Base-by-base conservation (phyloP, 2,329 filamentous ascomycete species). In the Pseudopithomyces chartarum region DNA sequence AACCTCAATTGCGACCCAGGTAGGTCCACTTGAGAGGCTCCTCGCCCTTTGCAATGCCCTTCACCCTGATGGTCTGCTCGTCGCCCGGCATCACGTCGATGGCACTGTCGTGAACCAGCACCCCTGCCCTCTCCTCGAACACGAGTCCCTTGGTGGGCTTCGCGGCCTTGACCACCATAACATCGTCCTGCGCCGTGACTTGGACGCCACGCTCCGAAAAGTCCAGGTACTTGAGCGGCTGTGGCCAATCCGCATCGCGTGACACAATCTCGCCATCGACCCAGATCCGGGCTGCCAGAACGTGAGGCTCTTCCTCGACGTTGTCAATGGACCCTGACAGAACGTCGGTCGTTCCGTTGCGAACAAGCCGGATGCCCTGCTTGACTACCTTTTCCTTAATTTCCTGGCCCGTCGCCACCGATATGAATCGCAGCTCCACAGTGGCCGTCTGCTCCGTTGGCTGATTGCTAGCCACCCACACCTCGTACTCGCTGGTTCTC, bases 71-170 rank as follows among this genome's bases (percentile, higher is more conserved):
- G 44, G 76, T 60, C 64, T 86, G 83, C 57, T 82, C 81, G 65
- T 86, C 84, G 6, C 83, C 83, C n/a, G 84, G 84, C 6, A 85
- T 80, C 56, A 86, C 69, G 64, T 86, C 84, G 52, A 87, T 77
- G 8, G 82, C 84, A 64, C 82, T 85, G 66, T 86, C 84, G 50
- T 81, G 78, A 19, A 85, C 70, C 12, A 79, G 75, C 40, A 85
- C 79, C 11, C 82, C 83, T 52, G 83, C 79, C 51, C 82, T 71
- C 64, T 86, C 84, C 67, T 86, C 84, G 60, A 86, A 85, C 3
- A 86, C 84, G n/a, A 86, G 70, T 12, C 84, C 84, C 61, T 86
- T 87, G 2, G 84, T 84, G 1, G 84, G 84, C 69, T 80, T 82
- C 45, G 74, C 65, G 6, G 81, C 78, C 60, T 67, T 80, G 61